Percentiles rank a stretch among this genome's conserved stretches.
Conservation (phyloP, 2,329 filamentous ascomycete genomes). For the Thelonectria discophora region DNA sequence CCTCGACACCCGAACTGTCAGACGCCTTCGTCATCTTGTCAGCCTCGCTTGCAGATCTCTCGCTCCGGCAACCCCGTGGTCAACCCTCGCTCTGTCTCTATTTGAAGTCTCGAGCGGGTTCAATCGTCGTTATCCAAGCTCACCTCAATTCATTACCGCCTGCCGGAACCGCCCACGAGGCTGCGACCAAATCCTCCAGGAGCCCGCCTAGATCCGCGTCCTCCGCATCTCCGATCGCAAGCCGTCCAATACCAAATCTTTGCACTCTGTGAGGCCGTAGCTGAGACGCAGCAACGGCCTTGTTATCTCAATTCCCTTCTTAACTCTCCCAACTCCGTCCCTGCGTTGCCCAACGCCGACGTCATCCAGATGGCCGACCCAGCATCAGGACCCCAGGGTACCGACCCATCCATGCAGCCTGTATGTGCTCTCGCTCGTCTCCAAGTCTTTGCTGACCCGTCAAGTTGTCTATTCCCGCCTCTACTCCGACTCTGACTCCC, state of each 20-base stretch:
- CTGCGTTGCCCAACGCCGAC: constrained; percentile 23
- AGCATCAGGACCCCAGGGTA: constrained; percentile 33
- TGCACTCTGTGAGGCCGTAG: constrained; percentile 15
- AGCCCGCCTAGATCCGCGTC: constrained; percentile 1
- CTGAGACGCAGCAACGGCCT: constrained; percentile 20
- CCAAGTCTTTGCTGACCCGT: constrained; percentile 27
- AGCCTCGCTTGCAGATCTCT: constrained; percentile 23
- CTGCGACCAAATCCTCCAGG: constrained; percentile 2
- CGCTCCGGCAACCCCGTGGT: constrained; percentile 11
- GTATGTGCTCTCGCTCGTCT: constrained; percentile 28
- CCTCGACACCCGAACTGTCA: constrained; percentile 21
- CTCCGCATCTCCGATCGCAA: constrained; percentile 7
- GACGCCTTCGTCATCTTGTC: constrained; percentile 27
- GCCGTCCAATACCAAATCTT: not conserved
- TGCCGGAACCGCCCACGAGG: not conserved
- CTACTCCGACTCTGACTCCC: constrained; percentile 36
- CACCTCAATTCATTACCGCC: constrained; percentile 1
- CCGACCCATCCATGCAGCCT: constrained; percentile 34
- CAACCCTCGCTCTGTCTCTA: constrained; percentile 3
- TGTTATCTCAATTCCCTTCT: constrained; percentile 4
- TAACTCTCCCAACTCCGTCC: not conserved
- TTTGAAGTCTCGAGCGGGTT: not conserved
- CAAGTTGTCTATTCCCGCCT: constrained; percentile 19
- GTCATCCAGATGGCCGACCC: constrained; percentile 39
- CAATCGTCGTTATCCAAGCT: constrained; percentile 1